These are phyloP conservation scores for Theobroma cacao DNA, from an alignment of 345 rosid genomes.

Conservation along the genomic window DNA sequence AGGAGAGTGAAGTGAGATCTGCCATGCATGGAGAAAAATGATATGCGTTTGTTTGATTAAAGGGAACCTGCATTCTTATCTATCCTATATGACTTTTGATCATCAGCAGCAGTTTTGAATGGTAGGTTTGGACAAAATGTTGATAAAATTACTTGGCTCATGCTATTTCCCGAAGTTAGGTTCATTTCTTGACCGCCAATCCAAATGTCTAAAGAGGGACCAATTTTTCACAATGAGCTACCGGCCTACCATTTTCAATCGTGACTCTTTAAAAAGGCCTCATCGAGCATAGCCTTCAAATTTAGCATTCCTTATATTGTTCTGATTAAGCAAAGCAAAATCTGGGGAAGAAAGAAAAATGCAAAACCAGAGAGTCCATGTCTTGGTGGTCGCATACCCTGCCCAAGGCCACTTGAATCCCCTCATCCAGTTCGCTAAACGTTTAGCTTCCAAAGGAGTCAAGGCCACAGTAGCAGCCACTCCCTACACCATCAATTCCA, in stretches of 20 bases:
- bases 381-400: constrained; percentile 32
- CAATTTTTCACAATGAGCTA: not conserved
- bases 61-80: not conserved
- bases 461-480: constrained; percentile 39
- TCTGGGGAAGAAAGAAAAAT: not conserved
- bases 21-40: not conserved
- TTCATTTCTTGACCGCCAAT: not conserved
- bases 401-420: constrained; percentile 52
- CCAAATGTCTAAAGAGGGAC: not conserved
- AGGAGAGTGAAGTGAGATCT: not conserved
- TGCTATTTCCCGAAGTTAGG: not conserved
- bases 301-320: not conserved
- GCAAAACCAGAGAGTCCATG: constrained; percentile 26
- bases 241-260: not conserved
- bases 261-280: not conserved
- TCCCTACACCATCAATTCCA: constrained; percentile 26
- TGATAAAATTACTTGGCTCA: too few species aligned
- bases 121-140: too few species aligned
- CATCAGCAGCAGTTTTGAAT: not conserved
- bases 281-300: not conserved
- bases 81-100: not conserved
- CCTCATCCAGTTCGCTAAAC: constrained; percentile 41
- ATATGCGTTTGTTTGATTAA: not conserved
- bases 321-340: not conserved
- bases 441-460: constrained; percentile 34